A percentile compares a stretch with the other conserved stretches of the same genome.
Conservation (phyloP, 1,284 basidiomycete species). For the Ceratobasidium sp. region DNA sequence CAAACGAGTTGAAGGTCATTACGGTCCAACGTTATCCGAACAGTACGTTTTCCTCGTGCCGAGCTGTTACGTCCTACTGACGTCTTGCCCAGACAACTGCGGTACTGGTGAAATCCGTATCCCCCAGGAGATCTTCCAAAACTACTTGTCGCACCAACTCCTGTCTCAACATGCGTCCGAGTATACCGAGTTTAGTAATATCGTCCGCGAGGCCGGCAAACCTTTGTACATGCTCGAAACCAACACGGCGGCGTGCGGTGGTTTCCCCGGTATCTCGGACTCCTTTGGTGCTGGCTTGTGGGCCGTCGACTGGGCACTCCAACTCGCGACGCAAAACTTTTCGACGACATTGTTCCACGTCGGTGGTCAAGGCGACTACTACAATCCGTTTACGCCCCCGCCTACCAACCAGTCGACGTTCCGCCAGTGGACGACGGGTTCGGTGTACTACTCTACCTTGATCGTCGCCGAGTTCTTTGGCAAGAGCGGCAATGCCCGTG, state of each 20-base stretch:
- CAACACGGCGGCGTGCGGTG: constrained; percentile 58
- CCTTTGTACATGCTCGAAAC: constrained; percentile 56
- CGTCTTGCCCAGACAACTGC: constrained; percentile 36
- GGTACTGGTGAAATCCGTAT: constrained; percentile 26
- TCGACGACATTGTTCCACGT: constrained; percentile 48
- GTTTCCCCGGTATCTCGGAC: constrained; percentile 55
- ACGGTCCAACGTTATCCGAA: constrained; percentile 42
- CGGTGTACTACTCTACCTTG: constrained; percentile 52
- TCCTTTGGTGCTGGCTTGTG: constrained; percentile 76
- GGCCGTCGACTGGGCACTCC: constrained; percentile 69
- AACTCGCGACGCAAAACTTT: constrained; percentile 69
- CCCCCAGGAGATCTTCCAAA: constrained; percentile 35
- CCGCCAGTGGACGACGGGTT: constrained; percentile 50
- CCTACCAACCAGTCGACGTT: constrained; percentile 41
- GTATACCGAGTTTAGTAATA: constrained; percentile 34
- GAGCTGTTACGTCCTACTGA: background rate
- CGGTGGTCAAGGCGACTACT: constrained; percentile 46
- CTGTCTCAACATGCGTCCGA: constrained; percentile 28
- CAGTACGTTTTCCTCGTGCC: constrained; percentile 13
- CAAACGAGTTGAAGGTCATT: constrained; percentile 27
- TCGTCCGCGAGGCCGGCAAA: constrained; percentile 46
- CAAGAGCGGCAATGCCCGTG: constrained; percentile 47
- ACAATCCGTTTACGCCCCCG: constrained; percentile 58
- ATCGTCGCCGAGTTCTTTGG: constrained; percentile 52
- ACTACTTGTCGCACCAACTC: constrained; percentile 34